Evolutionary conservation across 176 grass and related monocot genomes (phyloP).

Genomic region (Lolium rigidum): DNA sequence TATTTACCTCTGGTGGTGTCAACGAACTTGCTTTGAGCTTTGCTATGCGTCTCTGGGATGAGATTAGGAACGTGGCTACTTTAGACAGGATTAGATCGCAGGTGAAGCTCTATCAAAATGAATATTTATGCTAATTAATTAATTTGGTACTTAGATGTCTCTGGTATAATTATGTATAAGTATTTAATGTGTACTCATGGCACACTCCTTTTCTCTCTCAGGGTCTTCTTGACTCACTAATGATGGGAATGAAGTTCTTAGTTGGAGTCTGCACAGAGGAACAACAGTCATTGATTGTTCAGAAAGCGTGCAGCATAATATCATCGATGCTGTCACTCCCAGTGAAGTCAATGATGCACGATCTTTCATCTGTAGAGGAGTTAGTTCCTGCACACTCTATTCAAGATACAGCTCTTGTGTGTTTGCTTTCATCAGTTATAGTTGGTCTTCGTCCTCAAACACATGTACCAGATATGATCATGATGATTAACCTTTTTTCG

Average conservation of each 20-base stretch:
- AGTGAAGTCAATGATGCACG: constrained; percentile 43
- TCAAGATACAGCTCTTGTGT: constrained; percentile 61
- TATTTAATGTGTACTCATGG: constrained; percentile 27
- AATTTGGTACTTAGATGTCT: background rate
- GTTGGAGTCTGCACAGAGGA: constrained; percentile 68
- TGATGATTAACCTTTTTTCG: constrained; percentile 63
- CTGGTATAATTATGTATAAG: constrained; percentile 27
- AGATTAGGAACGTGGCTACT: constrained; percentile 52
- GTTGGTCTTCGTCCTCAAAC: constrained; percentile 76
- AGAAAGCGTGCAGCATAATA: constrained; percentile 72
- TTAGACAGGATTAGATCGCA: constrained; percentile 57
- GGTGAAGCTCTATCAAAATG: constrained; percentile 41
- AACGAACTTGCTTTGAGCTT: constrained; percentile 71
- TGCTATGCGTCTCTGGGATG: constrained; percentile 67
- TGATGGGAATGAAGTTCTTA: constrained; percentile 85
- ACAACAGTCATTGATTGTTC: constrained; percentile 76
- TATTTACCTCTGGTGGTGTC: constrained; percentile 51
- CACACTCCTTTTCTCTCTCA: constrained; percentile 46
- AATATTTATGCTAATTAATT: constrained; percentile 34
- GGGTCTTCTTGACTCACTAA: constrained; percentile 72
- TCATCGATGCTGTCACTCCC: constrained; percentile 49
- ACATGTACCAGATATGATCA: constrained; percentile 62
- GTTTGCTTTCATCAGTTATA: constrained; percentile 81
- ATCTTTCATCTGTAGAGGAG: constrained; percentile 47
- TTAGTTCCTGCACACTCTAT: constrained; percentile 50